These are phyloP conservation scores for Colletotrichum sp. DNA, from an alignment of 2,329 filamentous ascomycete species.

Conservation along the genomic window DNA sequence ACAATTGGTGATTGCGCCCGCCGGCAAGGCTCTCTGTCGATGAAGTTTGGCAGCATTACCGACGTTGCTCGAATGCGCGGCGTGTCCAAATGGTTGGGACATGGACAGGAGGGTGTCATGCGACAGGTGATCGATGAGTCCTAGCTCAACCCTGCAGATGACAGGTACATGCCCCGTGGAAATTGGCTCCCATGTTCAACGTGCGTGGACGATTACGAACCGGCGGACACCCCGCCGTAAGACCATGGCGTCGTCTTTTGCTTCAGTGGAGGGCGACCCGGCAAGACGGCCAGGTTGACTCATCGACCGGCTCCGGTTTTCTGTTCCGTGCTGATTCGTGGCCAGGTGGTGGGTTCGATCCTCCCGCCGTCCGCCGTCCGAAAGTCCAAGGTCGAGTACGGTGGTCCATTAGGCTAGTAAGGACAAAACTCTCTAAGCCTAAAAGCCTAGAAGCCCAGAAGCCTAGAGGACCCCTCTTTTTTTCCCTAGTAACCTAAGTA, in stretches of 20 bases:
- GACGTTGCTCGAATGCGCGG: not conserved
- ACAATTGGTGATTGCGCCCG: not conserved
- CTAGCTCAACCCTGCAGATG: not conserved
- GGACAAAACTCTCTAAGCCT: too few species aligned
- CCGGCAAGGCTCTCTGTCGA: not conserved
- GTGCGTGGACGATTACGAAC: conserved; percentile 19
- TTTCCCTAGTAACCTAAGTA: too few species aligned
- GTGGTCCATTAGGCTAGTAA: too few species aligned
- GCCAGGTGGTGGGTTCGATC: not conserved
- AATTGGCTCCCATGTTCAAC: not conserved
- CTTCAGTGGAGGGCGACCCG: not conserved
- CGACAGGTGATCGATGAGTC: conserved; percentile 11
- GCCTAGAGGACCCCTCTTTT: too few species aligned
- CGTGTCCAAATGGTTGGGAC: not conserved
- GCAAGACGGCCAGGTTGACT: conserved; percentile 6
- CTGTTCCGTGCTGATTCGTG: not conserved
- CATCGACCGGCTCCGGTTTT: not conserved
- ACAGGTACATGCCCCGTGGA: not conserved
- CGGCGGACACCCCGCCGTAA: conserved; percentile 1
- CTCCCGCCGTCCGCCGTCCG: not conserved
- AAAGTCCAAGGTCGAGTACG: too few species aligned
- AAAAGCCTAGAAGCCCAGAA: too few species aligned
- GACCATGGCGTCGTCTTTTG: not conserved
- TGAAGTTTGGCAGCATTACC: not conserved
- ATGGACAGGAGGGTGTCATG: not conserved